Evolutionary conservation across 2,329 filamentous ascomycete species (phyloP), one percentile per base, ranked within the genome.

Genomic region (Sporothrix mexicana): DNA sequence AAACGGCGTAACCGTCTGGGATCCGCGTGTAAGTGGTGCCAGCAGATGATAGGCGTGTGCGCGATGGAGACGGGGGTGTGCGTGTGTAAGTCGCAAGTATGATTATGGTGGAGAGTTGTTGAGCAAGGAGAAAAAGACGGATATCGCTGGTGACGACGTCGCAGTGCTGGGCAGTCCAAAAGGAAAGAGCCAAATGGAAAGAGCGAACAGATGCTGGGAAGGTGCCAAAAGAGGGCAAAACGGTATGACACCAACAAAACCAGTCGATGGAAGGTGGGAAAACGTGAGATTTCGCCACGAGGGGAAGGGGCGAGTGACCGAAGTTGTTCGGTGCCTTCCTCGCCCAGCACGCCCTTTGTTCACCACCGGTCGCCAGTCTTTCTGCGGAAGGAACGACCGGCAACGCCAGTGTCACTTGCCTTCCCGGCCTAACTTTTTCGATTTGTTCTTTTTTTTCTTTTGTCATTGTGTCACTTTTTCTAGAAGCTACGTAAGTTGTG

Each of bases 91-190:
- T 57, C 30, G 30, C 30, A 36, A 36, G 30, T 36, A 36, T 36
- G 30, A 36, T 36, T 36, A 36, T 36, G 30, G 30, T 36, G 30
- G 53, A 8, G 20, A 25, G 23, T 13, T 25, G 23, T 20, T 12
- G 53, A 30, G 23, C 12, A 15, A 1, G 59, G 59, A 43, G 36
- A 12, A 62, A 62, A 20, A 20, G 41, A 9, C 43, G 62, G 62
- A 67, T 67, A 49, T 49, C 43, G 62, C 62, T 67, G 62, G 62
- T 67, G 62, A 67, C 62, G 6, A 67, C 43, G 62, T 30, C 43
- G 62, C 49, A 67, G 25, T 67, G 15, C 17, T 23, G 59, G 17
- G 23, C 7, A 36, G 30, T 36, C 30, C 30, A 36, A 36, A 36
- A 36, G 30, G 30, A 36, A 36, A 36, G 30, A 36, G 7, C 30